Conservation (phyloP, 495 filamentous ascomycete genomes). For the Hypoxylon subgilvum region DNA sequence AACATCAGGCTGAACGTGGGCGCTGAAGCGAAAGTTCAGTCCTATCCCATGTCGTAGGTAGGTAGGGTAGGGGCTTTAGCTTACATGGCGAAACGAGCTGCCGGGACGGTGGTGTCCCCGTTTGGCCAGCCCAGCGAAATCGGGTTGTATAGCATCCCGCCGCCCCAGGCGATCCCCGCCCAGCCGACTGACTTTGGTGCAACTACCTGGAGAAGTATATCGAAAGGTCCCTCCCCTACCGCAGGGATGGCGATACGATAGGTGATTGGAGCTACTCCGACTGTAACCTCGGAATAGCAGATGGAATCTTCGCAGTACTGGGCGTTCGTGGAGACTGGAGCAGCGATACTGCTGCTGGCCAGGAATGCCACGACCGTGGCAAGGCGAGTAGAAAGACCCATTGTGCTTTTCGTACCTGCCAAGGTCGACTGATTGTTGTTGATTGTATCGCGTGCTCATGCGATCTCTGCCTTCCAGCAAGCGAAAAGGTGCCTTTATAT, state of each 20-base stretch:
- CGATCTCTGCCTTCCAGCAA: too few species aligned
- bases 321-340: conserved; percentile 17
- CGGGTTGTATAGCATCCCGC: conserved; percentile 58
- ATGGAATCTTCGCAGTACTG: conserved; percentile 50
- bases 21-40: conserved; percentile 38
- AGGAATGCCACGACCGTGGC: conserved; percentile 19
- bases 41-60: neutral
- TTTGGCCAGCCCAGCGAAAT: conserved; percentile 56
- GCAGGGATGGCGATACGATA: conserved; percentile 58
- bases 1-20: conserved; percentile 42
- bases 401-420: conserved; percentile 6
- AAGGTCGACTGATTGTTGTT: neutral
- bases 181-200: conserved; percentile 51
- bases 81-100: conserved; percentile 56
- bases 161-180: conserved; percentile 57
- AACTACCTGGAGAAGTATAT: conserved; percentile 55
- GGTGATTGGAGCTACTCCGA: conserved; percentile 44
- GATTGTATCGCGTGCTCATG: too few species aligned
- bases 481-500: too few species aligned
- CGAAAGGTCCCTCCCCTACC: conserved; percentile 49
- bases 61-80: conserved; percentile 23
- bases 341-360: conserved; percentile 18
- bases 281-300: conserved; percentile 47
- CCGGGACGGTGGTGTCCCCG: conserved; percentile 46
- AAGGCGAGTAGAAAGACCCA: conserved; percentile 29